Conservation (phyloP, 306 rosid species). For the Acacia crassicarpa region DNA sequence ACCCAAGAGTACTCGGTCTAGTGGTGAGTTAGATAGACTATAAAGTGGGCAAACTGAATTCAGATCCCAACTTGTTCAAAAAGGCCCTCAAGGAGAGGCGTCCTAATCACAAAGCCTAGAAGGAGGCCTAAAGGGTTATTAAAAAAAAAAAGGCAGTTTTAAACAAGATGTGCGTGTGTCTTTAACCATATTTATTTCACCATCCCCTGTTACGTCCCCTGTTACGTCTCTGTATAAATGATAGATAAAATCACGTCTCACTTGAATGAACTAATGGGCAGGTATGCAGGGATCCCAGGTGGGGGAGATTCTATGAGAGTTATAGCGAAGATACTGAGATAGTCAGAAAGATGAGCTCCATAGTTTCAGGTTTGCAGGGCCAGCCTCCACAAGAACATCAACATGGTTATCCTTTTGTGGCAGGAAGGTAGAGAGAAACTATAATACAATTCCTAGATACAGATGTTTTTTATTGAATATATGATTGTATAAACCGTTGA, state of each 20-base stretch:
- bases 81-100: too few species aligned
- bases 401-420: slow-evolving; percentile 76
- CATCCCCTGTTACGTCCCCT: too few species aligned
- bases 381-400: slow-evolving; percentile 66
- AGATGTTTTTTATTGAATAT: neutral
- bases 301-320: slow-evolving; percentile 91
- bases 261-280: slow-evolving; percentile 34
- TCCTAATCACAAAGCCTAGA: too few species aligned
- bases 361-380: slow-evolving; percentile 87
- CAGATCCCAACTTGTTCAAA: too few species aligned
- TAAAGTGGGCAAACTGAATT: too few species aligned
- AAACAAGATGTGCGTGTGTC: neutral
- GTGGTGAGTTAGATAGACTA: too few species aligned
- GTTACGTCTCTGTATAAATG: neutral
- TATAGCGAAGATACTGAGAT: slow-evolving; percentile 80
- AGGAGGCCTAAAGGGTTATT: too few species aligned
- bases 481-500: neutral
- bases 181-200: neutral
- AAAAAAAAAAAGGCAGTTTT: too few species aligned
- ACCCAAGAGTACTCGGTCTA: too few species aligned
- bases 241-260: slow-evolving; percentile 19
- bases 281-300: slow-evolving; percentile 89
- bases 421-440: slow-evolving; percentile 61
- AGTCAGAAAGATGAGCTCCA: slow-evolving; percentile 77
- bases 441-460: neutral